Conservation (phyloP, 1,284 basidiomycete genomes). For the Earliella scabrosa region DNA sequence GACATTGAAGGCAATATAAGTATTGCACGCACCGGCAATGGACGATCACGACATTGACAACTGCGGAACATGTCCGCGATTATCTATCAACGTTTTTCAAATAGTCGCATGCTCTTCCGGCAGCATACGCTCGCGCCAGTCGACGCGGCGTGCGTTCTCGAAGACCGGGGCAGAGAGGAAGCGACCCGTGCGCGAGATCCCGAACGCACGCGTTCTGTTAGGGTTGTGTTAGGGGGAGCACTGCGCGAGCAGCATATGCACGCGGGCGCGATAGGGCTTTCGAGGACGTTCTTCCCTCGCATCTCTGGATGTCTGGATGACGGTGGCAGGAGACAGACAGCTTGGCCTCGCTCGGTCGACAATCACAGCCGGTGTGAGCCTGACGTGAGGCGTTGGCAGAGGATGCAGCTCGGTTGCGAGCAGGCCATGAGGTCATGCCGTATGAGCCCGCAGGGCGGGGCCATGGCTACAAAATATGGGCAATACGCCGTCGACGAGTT, state of each 20-base stretch:
- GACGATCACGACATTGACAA: neutral
- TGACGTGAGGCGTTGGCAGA: constrained; percentile 10
- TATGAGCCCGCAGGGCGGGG: constrained; percentile 14
- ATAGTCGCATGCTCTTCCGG: neutral
- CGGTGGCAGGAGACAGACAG: too few species aligned
- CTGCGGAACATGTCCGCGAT: neutral
- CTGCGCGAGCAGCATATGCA: neutral
- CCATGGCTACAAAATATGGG: constrained; percentile 5
- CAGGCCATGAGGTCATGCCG: constrained; percentile 13
- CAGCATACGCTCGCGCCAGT: neutral
- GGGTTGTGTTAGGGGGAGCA: neutral
- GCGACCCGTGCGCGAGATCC: neutral
- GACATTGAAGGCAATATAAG: constrained; percentile 2
- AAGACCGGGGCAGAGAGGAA: neutral
- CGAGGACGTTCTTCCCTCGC: neutral
- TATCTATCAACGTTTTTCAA: neutral
- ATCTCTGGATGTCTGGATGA: neutral
- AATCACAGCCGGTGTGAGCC: constrained; percentile 10
- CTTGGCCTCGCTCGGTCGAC: neutral
- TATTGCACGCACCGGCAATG: neutral
- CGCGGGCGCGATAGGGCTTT: neutral
- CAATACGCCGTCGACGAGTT: constrained; percentile 18
- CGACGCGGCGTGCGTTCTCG: neutral
- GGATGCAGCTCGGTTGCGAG: constrained; percentile 6
- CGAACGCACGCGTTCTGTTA: constrained; percentile 2